Evolutionary conservation across 176 grass and related monocot species (phyloP), one percentile per base, ranked within the genome.

Genomic region (Musa schizocarpa): DNA sequence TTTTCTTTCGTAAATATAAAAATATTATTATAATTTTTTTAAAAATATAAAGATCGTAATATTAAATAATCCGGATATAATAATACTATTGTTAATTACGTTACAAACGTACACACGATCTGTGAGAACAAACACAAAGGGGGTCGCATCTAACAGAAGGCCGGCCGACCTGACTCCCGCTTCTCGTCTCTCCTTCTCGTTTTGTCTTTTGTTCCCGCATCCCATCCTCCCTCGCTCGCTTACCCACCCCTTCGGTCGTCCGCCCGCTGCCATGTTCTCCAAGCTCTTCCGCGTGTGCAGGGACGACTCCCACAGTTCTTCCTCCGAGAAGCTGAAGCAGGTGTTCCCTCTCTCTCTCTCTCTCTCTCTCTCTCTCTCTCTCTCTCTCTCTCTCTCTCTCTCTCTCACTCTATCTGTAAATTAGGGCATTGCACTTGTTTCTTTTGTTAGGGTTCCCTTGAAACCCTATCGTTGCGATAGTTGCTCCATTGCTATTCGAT

Each of bases 291-390:
- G 79, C 70, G 23, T 11, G 48, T 81, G 79, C 49, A 67, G 66
- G 58, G 79, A 73, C 24, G 79, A 81, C 8, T 67, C 79, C 17
- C 13, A 57, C 23, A 29, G 9, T 58, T 75, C 79, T 27, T 66
- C 79, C 8, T 63, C 69, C 49, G 79, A 81, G 54, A 59, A 81
- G 74, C 79, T 81, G 55, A 81, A 81, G 25, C 79, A 81, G 79
- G 79, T 81, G 0, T 34, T 57, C 53, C 2, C 34, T 67, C 49
- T 62, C 23, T 51, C 43, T 73, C 54, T 57, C 54, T 43, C 22
- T 22, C 22, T 22, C 22, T 22, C 22, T 22, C n/a, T n/a, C 34
- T 67, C 49, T 62, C 23, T 51, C 43, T 73, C 54, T 57, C 54
- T 43, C 22, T 22, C 22, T 22, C 22, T 22, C 22, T 22, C 34